Percentiles rank a stretch among this genome's conserved stretches.
phyloP scores from a whole-genome alignment of 805 yeast species.

The Priceomyces medius region DNA sequence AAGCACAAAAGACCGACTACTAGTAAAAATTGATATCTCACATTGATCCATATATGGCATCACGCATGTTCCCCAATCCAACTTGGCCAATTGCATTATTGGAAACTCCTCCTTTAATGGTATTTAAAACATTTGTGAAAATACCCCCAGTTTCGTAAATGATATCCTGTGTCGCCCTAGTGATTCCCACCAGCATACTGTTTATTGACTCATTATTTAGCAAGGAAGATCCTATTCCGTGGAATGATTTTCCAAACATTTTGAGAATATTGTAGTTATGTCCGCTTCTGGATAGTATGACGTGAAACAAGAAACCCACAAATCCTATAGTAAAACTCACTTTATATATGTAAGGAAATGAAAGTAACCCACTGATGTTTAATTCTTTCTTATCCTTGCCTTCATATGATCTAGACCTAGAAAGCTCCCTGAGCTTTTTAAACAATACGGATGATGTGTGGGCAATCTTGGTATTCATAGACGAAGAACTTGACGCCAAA shows the following conservation, averaged over 20 bases:
- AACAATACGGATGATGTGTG: constrained; percentile 29
- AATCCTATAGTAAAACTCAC: constrained; percentile 40
- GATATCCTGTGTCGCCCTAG: constrained; percentile 9
- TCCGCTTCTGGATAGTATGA: constrained; percentile 25
- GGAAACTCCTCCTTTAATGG: constrained; percentile 14
- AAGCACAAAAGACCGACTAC: neutral
- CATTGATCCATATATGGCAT: constrained; percentile 24
- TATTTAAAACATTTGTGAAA: constrained; percentile 11
- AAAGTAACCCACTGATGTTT: constrained; percentile 8
- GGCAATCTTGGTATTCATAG: constrained; percentile 25
- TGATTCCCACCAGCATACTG: constrained; percentile 7
- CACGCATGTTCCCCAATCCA: constrained; percentile 35
- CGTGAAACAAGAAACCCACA: constrained; percentile 38
- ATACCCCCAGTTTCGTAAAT: constrained; percentile 11
- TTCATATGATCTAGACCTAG: constrained; percentile 8
- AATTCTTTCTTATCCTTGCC: constrained; percentile 8
- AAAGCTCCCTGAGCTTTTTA: constrained; percentile 25
- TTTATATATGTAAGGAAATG: constrained; percentile 20
- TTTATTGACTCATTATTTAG: constrained; percentile 10
- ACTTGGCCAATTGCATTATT: constrained; percentile 27
- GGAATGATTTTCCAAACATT: constrained; percentile 7
- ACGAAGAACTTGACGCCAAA: constrained; percentile 28
- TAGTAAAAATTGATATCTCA: neutral
- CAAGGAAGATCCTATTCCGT: constrained; percentile 4
- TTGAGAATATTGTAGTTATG: constrained; percentile 10